Evolutionary conservation across 495 filamentous ascomycete genomes (phyloP).

Genomic region (Podospora comata): DNA sequence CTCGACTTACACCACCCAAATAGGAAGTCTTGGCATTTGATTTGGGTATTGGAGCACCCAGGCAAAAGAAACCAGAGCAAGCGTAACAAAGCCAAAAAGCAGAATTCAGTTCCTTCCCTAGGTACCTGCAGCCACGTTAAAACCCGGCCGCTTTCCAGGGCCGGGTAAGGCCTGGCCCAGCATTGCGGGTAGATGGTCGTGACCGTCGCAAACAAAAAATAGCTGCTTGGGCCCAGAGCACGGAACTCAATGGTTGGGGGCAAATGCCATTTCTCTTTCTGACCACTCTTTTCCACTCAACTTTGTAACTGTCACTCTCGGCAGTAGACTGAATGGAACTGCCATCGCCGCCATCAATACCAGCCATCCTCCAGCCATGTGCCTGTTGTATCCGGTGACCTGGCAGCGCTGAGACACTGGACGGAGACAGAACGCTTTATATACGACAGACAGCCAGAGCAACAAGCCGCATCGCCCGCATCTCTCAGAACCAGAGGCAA

Average conservation of each 20-base stretch:
- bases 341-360: neutral
- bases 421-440: neutral
- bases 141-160: neutral
- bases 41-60: too few species aligned
- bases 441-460: neutral
- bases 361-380: neutral
- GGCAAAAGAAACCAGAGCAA: neutral
- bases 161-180: conserved; percentile 11
- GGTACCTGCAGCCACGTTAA: too few species aligned
- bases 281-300: neutral
- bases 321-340: conserved; percentile 2
- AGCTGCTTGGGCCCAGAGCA: conserved; percentile 1
- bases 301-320: neutral
- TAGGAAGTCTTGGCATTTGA: neutral
- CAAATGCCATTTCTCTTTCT: conserved; percentile 1
- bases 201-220: conserved; percentile 20
- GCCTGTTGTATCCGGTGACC: neutral
- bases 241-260: neutral
- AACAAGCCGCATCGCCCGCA: neutral
- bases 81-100: neutral
- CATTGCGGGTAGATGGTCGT: conserved; percentile 9
- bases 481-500: neutral
- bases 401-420: neutral
- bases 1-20: neutral
- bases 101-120: neutral